Evolutionary conservation across 2,329 filamentous ascomycete genomes (phyloP).

Genomic region (Aspergillus alliaceus): DNA sequence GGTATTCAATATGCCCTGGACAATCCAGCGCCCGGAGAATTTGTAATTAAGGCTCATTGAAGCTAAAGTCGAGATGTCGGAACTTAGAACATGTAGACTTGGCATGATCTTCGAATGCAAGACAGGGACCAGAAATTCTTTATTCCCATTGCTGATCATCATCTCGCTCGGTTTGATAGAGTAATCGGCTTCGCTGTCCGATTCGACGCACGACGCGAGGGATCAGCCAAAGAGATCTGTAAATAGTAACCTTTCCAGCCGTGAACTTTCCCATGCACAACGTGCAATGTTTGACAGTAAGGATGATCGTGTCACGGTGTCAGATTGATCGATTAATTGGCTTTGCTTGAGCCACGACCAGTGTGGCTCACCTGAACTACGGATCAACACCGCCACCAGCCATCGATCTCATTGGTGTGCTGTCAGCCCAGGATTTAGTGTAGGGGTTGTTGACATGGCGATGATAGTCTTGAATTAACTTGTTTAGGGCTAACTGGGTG

Average conservation of each 20-base stretch:
- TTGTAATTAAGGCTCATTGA: constrained; percentile 1
- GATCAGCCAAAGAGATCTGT: neutral
- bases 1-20: constrained; percentile 32
- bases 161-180: neutral
- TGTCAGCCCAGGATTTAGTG: neutral
- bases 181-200: neutral
- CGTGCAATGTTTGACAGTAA: neutral
- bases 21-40: constrained; percentile 13
- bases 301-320: neutral
- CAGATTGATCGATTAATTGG: constrained; percentile 1
- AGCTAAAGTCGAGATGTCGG: neutral
- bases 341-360: constrained; percentile 1
- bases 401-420: neutral
- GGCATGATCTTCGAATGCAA: neutral
- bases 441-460: constrained; percentile 3
- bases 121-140: no score
- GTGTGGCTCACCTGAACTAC: constrained; percentile 7
- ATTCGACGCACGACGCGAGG: neutral
- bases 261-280: neutral
- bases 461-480: no score
- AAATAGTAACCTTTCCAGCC: constrained; percentile 1
- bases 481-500: neutral
- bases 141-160: neutral
- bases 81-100: neutral
- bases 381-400: constrained; percentile 2